Evolutionary conservation across 371 early-diverging fungal genomes (phyloP), one percentile per base, ranked within the genome.

Genomic region (Actinomortierella ambigua): DNA sequence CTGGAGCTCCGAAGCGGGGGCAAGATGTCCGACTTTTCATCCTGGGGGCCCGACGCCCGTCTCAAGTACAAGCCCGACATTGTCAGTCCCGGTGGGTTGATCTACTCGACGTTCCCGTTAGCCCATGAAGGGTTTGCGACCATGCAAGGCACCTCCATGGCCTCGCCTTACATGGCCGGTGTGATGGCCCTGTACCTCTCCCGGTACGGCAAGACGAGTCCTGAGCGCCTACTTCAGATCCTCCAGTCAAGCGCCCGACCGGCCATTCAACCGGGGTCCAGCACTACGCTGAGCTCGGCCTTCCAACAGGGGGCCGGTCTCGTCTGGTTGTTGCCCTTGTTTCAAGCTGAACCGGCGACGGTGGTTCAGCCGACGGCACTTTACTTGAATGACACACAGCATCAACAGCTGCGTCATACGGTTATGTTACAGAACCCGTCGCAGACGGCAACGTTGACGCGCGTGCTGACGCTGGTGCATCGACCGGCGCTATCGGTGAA

Each of bases 1-100:
- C 22, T 77, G 23, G 59, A 50, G 26, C 56, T 73, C 54, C 71
- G 79, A 7, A 61, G 81, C 6, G 86, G 82, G 11, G 86, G 85
- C 55, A 70, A 80, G 59, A 68, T 85, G 7, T 85, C 86, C 8
- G 66, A 63, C 39, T 85, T 83, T 52, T 79, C 80, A 29, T 90
- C 91, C 3, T 90, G 87, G 88, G 91, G 91, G 4, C 81, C 89
- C 0, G 86, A 81, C 14, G 84, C 88, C 2, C 83, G 88, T 62
- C 64, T 90, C 18, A 79, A 83, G 22, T 65, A 88, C 55, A 88
- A 90, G 49, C 92, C 91, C 2, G 89, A 89, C 48, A 63, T 91
- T 0, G 78, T 83, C 28, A 85, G 88, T 13, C 88, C 90, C 1
- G 90, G 90, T 27, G 89, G 87, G 0, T 79, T 86, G 51, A 89